Base-by-base conservation (phyloP, 202 grass and related monocot genomes). In the Saccharum hybrid region DNA sequence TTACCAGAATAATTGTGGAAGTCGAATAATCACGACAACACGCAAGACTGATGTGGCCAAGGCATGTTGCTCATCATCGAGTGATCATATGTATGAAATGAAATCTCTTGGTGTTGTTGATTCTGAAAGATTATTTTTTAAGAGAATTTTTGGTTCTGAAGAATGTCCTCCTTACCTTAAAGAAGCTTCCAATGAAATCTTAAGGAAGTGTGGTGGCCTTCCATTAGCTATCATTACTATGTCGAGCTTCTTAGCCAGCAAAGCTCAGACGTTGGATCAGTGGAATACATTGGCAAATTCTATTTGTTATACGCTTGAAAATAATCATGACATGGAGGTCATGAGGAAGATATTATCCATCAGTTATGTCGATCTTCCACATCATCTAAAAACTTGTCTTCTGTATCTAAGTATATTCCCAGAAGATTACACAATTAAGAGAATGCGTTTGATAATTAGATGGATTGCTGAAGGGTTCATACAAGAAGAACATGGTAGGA, bases 1-100 rank as follows among this genome's bases (percentile, higher is more conserved):
- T 1, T 31, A 43, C 14, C 6, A 83, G 19, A 74, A 37, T 45
- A 82, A 42, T 7, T 19, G 10, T 48, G 74, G 80, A 14, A 71
- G 83, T 62, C 72, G 43, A 67, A 74, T 83, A 69, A 52, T 88
- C 10, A 23, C 41, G 6, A 88, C 86, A 11, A 88, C 86, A 33
- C 64, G 40, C 3, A 40, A 34, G 6, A 49, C 66, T 57, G 12
- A 42, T 9, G 74, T 88, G 18, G 80, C 77, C 9, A 52, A 67
- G 31, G 33, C 56, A 34, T 84, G 81, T 15, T 23, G 30, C 45
- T 84, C 31, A 19, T 13, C 11, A 5, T 28, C 10, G 10, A 37
- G 19, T 16, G 74, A 31, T 78, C 26, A 33, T 46, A 23, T 79
- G 2, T 78, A 85, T 28, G 10, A 85, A 14, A 78, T 78, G 7